Percentiles rank a stretch among this genome's conserved stretches.
These are phyloP conservation scores for Pugionium dolabratum DNA, from an alignment of 345 rosid species.

Conservation along the genomic window DNA sequence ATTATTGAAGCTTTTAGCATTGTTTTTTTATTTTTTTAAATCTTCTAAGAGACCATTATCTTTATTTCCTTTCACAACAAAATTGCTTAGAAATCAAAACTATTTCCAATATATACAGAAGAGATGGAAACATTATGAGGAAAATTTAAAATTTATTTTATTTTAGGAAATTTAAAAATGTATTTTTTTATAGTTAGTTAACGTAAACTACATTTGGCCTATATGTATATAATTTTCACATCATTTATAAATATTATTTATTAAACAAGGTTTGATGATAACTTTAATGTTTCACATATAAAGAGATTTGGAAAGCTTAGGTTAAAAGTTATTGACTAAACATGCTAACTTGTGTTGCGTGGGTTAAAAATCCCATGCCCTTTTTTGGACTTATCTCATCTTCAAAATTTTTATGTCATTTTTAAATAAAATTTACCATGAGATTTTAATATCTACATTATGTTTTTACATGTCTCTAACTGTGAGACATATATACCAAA, in stretches of 20 bases:
- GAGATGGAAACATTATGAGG: too few species aligned
- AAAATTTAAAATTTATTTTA: too few species aligned
- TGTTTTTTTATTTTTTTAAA: too few species aligned
- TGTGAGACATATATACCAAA: slow-evolving; percentile 43
- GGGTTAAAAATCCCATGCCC: slow-evolving; percentile 29
- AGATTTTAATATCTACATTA: slow-evolving; percentile 35
- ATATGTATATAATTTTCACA: background rate
- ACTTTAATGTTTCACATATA: slow-evolving; percentile 45
- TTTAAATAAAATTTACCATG: slow-evolving; percentile 34
- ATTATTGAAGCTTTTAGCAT: too few species aligned
- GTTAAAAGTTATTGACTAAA: slow-evolving; percentile 50
- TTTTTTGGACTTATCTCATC: slow-evolving; percentile 28
- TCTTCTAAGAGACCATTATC: too few species aligned
- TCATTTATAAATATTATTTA: slow-evolving; percentile 1
- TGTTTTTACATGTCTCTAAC: slow-evolving; percentile 32
- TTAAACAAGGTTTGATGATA: slow-evolving; percentile 9
- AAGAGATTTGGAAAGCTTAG: slow-evolving; percentile 48
- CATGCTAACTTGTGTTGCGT: slow-evolving; percentile 32
- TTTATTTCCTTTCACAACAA: too few species aligned
- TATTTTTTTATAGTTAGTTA: too few species aligned
- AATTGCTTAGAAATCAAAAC: too few species aligned
- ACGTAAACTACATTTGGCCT: background rate
- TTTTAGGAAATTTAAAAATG: too few species aligned
- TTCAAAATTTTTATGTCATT: background rate
- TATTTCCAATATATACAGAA: too few species aligned